Percentiles rank a stretch among this genome's conserved stretches.
Conservation (phyloP, 371 early-diverging fungal species). For the Hamiltosporidium tvaerminnensis region DNA sequence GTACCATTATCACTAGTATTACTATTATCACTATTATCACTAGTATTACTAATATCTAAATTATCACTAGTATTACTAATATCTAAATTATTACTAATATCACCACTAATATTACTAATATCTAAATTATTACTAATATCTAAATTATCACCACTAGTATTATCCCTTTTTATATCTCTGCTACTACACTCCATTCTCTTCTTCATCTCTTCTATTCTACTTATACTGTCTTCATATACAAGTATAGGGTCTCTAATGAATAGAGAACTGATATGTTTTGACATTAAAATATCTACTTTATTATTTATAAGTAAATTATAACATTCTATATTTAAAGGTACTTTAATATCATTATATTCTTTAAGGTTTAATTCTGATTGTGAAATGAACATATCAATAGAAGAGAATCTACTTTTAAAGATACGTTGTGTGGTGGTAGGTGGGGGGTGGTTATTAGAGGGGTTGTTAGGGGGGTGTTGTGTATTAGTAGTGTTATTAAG, state of each 20-base stretch:
- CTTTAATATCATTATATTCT: slow-evolving; percentile 79
- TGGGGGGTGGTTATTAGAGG: slow-evolving; percentile 1
- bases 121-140: not conserved
- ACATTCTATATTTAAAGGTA: slow-evolving; percentile 65
- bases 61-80: not conserved
- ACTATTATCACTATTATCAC: not conserved
- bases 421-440: slow-evolving; percentile 51
- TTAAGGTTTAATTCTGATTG: slow-evolving; percentile 20
- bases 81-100: not conserved
- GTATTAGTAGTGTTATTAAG: too few relatives aligned
- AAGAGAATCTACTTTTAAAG: slow-evolving; percentile 83
- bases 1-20: not conserved
- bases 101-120: too few relatives aligned
- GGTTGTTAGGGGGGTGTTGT: too few relatives aligned
- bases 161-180: not conserved
- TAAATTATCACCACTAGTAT: not conserved
- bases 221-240: slow-evolving; percentile 63
- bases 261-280: slow-evolving; percentile 77
- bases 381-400: slow-evolving; percentile 75
- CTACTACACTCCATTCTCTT: not conserved
- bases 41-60: not conserved
- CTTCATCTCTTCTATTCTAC: not conserved
- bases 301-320: slow-evolving; percentile 58
- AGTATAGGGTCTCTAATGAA: slow-evolving; percentile 94
- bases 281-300: slow-evolving; percentile 69